Base-by-base conservation (phyloP, 805 yeast species). In the Isabelozyma heimii region DNA sequence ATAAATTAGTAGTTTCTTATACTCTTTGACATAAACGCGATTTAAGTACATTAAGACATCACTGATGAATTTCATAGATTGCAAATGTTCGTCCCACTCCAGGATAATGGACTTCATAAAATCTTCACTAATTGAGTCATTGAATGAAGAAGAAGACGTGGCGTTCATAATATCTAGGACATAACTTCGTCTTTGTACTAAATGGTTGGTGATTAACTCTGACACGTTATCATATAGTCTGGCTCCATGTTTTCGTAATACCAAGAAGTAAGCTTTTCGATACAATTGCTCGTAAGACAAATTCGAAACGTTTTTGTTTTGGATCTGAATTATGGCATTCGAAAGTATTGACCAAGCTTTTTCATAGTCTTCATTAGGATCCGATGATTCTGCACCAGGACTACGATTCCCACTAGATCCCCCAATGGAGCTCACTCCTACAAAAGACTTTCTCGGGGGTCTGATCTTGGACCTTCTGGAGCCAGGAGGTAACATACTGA, bases 11-110 rank as follows among this genome's bases (percentile, higher is more conserved):
- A 87, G 82, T 45, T 82, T 69, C 56, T 81, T 84, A 47, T 75
- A 72, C 53, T 86, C 91, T 54, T 82, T 84, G 26, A 91, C 87
- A 56, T 87, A 90, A 0, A 89, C 96, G 41, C 96, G 77, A 61
- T 91, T 96, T 61, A 91, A 66, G 60, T 91, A 91, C 87, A 91
- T 85, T 61, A 89, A 70, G 3, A 91, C 88, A 63, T 91, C 96
- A 57, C 91, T 80, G 41, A 89, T 80, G 77, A 89, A 82, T 53
- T 88, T 77, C 85, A 89, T 87, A 44, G 86, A 77, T 38, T 83
- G 75, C 37, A 84, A 64, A 61, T 87, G 92, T 43, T 84, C 89
- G 37, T 80, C 76, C 96, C 97, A 91, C 47, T 77, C 80, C 3
- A 50, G 45, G 2, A 73, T 57, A 7, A 77, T 57, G 4, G 62